Conservation (phyloP, 2,329 filamentous ascomycete species). For the Pyricularia pennisetigena region DNA sequence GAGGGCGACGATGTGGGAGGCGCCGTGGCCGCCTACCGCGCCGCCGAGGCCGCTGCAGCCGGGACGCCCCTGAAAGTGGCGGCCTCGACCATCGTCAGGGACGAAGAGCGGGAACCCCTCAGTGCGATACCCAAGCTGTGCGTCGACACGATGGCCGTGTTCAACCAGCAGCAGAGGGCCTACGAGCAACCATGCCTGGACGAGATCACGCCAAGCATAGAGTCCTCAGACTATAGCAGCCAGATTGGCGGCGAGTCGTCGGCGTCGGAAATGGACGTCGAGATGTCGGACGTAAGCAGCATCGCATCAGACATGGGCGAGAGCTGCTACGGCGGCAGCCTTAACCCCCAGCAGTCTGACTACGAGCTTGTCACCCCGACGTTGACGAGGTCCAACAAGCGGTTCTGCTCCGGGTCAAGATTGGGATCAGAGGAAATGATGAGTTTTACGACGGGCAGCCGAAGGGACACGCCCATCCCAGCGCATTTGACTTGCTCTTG, state of each 20-base stretch:
- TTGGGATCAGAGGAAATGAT: slow-evolving; percentile 16
- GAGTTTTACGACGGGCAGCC: slow-evolving; percentile 12
- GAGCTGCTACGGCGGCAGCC: not conserved
- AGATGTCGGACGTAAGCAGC: slow-evolving; percentile 7
- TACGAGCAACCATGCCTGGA: not conserved
- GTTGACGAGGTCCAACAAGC: slow-evolving; percentile 1
- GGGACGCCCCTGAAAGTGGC: not conserved
- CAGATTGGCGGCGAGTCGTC: slow-evolving; percentile 1
- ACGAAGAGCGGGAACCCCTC: not conserved
- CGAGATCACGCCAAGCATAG: slow-evolving; percentile 7
- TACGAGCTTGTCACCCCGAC: slow-evolving; percentile 6
- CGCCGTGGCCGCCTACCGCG: slow-evolving; percentile 11
- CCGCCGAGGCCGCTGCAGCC: slow-evolving; percentile 11
- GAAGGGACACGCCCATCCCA: slow-evolving; percentile 17
- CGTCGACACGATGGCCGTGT: not conserved
- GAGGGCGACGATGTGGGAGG: slow-evolving; percentile 23
- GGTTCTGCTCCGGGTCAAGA: not conserved
- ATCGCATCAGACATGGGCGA: not conserved
- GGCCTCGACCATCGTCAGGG: not conserved
- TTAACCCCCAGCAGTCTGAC: slow-evolving; percentile 13
- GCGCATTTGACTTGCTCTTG: not conserved
- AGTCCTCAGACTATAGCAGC: slow-evolving; percentile 5
- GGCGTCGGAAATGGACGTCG: slow-evolving; percentile 4
- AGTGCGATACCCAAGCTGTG: not conserved
- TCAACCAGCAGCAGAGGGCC: not conserved